phyloP scores from a whole-genome alignment of 2,329 filamentous ascomycete genomes.

The Scytalidium sp. region DNA sequence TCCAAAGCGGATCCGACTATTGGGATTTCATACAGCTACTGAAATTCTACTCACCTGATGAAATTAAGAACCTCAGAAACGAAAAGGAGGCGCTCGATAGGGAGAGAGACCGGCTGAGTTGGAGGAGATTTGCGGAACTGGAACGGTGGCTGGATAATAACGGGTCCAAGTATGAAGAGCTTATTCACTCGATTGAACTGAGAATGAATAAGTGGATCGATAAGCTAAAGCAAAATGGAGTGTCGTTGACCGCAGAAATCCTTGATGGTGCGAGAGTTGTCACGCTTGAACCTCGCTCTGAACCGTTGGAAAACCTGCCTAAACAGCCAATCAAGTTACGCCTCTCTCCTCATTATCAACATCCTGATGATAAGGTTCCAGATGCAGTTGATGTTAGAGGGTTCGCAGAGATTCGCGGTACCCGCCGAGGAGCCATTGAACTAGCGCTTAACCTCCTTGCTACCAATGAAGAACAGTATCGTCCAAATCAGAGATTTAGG shows the following conservation, averaged over 20 bases:
- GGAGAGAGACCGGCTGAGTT: background rate
- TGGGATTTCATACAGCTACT: background rate
- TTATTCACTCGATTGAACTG: background rate
- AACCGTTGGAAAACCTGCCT: background rate
- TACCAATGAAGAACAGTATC: constrained; percentile 25
- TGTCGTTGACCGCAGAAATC: background rate
- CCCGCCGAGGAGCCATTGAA: constrained; percentile 23
- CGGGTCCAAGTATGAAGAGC: background rate
- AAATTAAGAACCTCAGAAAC: background rate
- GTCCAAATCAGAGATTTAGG: constrained; percentile 22
- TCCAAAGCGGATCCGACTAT: background rate
- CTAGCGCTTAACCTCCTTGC: constrained; percentile 21
- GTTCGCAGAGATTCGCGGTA: constrained; percentile 23
- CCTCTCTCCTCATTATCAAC: background rate
- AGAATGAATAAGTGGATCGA: background rate
- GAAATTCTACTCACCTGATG: background rate
- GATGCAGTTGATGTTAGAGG: constrained; percentile 9
- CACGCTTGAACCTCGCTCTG: background rate
- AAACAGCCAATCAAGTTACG: background rate
- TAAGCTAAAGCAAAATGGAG: background rate
- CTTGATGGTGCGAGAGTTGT: background rate
- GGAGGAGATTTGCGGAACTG: background rate
- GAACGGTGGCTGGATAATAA: background rate
- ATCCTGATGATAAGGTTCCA: background rate
- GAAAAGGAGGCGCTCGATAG: background rate